Conservation (phyloP, 2,329 filamentous ascomycete genomes). For the Diatrype stigma region DNA sequence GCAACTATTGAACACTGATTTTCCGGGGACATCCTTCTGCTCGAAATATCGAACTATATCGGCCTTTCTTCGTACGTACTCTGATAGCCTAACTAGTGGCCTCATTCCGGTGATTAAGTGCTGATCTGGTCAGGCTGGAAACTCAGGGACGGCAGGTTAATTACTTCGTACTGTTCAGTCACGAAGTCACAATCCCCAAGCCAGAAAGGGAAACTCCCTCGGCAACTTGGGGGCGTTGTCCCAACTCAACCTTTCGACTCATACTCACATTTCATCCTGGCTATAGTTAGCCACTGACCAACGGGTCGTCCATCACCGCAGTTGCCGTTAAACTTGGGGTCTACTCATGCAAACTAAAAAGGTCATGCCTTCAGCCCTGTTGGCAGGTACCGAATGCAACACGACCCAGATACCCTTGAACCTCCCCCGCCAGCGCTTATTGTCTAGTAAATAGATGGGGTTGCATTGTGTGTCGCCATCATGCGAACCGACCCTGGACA, state of each 20-base stretch:
- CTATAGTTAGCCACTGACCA: background rate
- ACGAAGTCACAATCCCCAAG: background rate
- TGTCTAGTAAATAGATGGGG: background rate
- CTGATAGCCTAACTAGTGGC: background rate
- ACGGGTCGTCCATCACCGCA: too few relatives aligned
- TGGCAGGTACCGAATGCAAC: background rate
- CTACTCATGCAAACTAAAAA: background rate
- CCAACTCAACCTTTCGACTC: background rate
- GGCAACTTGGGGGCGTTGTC: background rate
- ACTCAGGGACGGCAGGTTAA: background rate
- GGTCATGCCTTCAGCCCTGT: conserved; percentile 1
- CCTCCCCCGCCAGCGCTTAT: background rate
- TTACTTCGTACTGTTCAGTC: background rate
- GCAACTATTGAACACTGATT: too few relatives aligned
- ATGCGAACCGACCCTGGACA: background rate
- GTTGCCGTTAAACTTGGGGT: background rate
- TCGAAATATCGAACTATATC: too few relatives aligned
- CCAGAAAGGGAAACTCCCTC: too few relatives aligned
- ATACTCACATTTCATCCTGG: background rate
- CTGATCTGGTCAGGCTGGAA: background rate
- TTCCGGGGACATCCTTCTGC: too few relatives aligned
- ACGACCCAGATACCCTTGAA: background rate
- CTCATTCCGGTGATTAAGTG: background rate
- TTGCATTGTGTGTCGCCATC: background rate
- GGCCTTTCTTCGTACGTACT: background rate